Base-by-base conservation (phyloP, 192 early-diverging fungal species). In the Backusella mclennaniae region DNA sequence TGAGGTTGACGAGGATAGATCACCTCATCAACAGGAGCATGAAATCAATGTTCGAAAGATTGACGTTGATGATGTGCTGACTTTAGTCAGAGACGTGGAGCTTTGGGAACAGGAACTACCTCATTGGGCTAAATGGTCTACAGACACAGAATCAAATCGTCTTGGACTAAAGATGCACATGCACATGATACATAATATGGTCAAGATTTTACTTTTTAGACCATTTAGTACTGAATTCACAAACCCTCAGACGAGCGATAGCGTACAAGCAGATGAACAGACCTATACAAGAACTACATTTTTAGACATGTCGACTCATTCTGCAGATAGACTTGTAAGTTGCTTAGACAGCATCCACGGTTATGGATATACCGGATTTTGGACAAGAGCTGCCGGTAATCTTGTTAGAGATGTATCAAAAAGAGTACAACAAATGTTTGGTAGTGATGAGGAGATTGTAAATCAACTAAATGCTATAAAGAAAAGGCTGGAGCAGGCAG, bases 51-150 rank as follows among this genome's bases (percentile, higher is more conserved):
- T 82, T 26, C 29, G 67, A 6, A 82, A 82, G 67, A 68, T 82
- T 12, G 80, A 82, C 66, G 80, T 82, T 1, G 80, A 82, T 68
- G 76, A 77, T 36, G 72, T 82, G 6, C 71, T 82, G 69, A 78
- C 66, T 1, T 29, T 82, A 6, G 80, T 82, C 3, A 73, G 73
- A 35, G 80, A 82, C 38, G 49, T 82, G 31, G 80, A 82, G 41
- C 36, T 70, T 35, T 82, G 80, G 80, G 80, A 82, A 38, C 68
- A 77, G 15, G 71, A 73, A 1, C 26, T 82, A 36, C 76, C 76
- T 1, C 14, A 35, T 12, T 82, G 80, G 80, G 76, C 73, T 4
- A 66, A 49, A 26, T 78, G 68, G 68, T 33, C 73, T 35, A 41
- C 26, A 31, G 46, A 75, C 19, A 46, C 35, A 35, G 39, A 36